These are phyloP conservation scores for maize (Zea mays) DNA, from an alignment of 176 grass and related monocot species.

Conservation along the genomic window DNA sequence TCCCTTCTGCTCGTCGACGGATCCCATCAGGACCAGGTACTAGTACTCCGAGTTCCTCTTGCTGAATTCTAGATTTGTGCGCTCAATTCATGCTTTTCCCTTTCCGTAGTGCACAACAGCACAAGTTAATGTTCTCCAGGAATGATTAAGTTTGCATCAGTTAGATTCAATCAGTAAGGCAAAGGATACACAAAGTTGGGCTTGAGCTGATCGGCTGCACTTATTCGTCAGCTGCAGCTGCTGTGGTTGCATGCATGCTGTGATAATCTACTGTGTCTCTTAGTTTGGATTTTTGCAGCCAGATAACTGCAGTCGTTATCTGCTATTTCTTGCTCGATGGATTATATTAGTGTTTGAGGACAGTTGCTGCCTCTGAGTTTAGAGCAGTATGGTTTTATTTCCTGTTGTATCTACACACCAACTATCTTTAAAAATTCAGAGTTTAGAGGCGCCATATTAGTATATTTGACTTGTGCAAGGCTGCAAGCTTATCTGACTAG, in stretches of 20 bases:
- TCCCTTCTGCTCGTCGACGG: slow-evolving; percentile 17
- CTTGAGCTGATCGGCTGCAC: not conserved
- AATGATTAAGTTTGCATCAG: not conserved
- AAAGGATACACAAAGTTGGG: not conserved
- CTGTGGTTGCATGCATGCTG: too few relatives aligned
- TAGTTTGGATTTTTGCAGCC: too few relatives aligned
- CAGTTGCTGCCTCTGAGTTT: not conserved
- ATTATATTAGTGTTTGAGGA: not conserved
- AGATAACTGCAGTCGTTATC: too few relatives aligned
- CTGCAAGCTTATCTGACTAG: not conserved
- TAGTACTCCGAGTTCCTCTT: not conserved
- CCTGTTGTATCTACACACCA: not conserved
- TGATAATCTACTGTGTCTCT: too few relatives aligned
- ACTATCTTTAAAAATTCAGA: not conserved
- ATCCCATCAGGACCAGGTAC: slow-evolving; percentile 47
- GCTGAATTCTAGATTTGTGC: slow-evolving; percentile 17
- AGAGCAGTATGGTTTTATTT: not conserved
- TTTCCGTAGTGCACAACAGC: not conserved
- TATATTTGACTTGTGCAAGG: not conserved
- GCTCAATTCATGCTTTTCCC: not conserved
- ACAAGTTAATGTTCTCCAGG: not conserved
- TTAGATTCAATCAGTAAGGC: not conserved
- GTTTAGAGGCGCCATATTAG: not conserved
- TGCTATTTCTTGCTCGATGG: too few relatives aligned
- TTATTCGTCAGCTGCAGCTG: not conserved